A percentile compares a stretch with the other conserved stretches of the same genome.
phyloP scores from a whole-genome alignment of 1,139 yeast genomes.

The Tardiomyces blankii region DNA sequence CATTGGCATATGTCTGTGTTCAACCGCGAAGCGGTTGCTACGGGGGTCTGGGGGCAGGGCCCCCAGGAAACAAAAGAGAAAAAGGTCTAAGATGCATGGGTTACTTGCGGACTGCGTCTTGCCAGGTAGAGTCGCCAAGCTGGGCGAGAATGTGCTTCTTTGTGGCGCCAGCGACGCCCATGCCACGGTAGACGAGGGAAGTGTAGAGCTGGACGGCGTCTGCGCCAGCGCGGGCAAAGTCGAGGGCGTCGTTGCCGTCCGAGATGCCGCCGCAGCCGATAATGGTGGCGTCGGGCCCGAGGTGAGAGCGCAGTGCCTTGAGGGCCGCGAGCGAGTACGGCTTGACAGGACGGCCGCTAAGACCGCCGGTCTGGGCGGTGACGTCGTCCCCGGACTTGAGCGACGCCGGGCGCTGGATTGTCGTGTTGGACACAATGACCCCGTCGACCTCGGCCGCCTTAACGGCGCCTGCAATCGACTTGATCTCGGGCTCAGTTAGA shows the following conservation, averaged over 20 bases:
- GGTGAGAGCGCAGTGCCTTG: slow-evolving; percentile 54
- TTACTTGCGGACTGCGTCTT: slow-evolving; percentile 27
- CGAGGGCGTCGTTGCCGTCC: slow-evolving; percentile 76
- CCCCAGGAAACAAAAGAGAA: no score
- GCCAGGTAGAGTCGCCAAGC: slow-evolving; percentile 73
- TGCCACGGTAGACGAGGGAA: slow-evolving; percentile 87
- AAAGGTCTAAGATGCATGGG: background rate
- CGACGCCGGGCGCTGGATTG: slow-evolving; percentile 62
- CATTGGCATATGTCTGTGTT: no score
- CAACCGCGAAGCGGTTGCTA: no score
- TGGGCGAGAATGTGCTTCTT: slow-evolving; percentile 64
- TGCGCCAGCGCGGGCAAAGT: slow-evolving; percentile 92
- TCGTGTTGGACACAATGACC: slow-evolving; percentile 84
- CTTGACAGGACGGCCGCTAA: slow-evolving; percentile 87
- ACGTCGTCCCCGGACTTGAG: slow-evolving; percentile 40
- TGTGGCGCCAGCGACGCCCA: slow-evolving; percentile 71
- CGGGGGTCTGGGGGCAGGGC: no score
- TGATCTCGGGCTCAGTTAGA: slow-evolving; percentile 68
- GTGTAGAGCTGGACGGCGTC: slow-evolving; percentile 78
- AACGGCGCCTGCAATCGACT: slow-evolving; percentile 75
- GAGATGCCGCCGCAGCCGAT: slow-evolving; percentile 95
- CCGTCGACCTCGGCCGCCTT: slow-evolving; percentile 76
- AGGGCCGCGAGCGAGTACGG: slow-evolving; percentile 67
- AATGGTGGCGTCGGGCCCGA: slow-evolving; percentile 60
- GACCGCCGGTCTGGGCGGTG: slow-evolving; percentile 65